Percentiles rank a stretch among this genome's conserved stretches.
Conservation (phyloP, 1,284 basidiomycete species). For the Ganoderma leucocontextum region DNA sequence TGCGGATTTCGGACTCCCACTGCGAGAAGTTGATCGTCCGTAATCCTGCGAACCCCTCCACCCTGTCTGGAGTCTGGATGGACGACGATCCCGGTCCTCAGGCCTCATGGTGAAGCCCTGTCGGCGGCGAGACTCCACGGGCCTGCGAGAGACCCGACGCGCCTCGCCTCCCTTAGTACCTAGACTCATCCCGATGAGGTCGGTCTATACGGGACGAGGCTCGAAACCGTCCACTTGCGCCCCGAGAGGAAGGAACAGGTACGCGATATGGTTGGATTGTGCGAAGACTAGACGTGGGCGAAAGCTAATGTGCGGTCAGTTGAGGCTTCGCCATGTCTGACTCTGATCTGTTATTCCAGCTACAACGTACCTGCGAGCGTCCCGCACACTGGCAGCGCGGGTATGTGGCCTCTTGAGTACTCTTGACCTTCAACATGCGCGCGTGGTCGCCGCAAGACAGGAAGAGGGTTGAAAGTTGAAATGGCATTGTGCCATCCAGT, state of each 20-base stretch:
- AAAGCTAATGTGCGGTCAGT: not conserved
- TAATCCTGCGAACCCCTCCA: too few species aligned
- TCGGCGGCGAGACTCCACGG: not conserved
- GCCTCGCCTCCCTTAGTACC: not conserved
- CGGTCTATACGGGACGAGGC: not conserved
- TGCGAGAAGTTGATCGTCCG: too few species aligned
- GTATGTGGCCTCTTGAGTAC: conserved; percentile 10
- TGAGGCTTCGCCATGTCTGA: not conserved
- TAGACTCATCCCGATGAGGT: not conserved
- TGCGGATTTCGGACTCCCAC: too few species aligned
- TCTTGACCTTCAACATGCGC: conserved; percentile 14
- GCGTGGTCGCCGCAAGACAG: conserved; percentile 11
- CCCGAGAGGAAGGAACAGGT: not conserved
- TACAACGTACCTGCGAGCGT: not conserved
- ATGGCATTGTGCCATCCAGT: not conserved
- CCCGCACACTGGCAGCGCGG: not conserved
- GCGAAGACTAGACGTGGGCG: not conserved
- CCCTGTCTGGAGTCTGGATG: not conserved
- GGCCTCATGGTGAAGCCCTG: not conserved
- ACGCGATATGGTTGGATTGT: not conserved
- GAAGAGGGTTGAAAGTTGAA: conserved; percentile 13
- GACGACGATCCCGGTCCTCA: not conserved
- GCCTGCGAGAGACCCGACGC: not conserved
- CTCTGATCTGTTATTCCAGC: not conserved
- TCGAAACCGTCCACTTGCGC: not conserved